Evolutionary conservation across 805 yeast genomes (phyloP).

Genomic region (Wickerhamomyces silvicola): DNA sequence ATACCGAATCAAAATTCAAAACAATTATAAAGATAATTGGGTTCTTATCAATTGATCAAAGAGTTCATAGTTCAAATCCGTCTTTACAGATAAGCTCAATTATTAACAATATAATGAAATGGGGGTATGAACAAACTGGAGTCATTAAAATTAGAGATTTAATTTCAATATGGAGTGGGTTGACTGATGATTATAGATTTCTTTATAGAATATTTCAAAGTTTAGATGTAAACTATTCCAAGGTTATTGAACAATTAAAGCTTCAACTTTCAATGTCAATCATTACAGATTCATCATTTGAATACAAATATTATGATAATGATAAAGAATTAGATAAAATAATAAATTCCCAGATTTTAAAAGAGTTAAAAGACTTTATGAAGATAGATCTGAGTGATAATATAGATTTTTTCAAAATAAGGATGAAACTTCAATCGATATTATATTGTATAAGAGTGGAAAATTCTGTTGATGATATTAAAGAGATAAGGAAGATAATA

Average conservation of each 20-base stretch:
- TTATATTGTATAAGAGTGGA: neutral
- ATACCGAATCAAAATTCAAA: neutral
- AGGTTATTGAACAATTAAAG: conserved; percentile 2
- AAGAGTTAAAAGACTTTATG: too few relatives aligned
- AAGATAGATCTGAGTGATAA: too few relatives aligned
- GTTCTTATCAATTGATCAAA: conserved; percentile 8
- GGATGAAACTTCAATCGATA: neutral
- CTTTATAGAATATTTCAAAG: conserved; percentile 7
- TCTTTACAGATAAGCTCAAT: neutral
- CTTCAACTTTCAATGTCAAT: neutral
- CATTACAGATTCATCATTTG: conserved; percentile 1
- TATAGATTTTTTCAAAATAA: neutral
- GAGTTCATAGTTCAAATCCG: conserved; percentile 1
- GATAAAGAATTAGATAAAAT: neutral
- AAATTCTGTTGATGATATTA: neutral
- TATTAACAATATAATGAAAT: conserved; percentile 1
- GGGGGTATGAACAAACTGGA: conserved; percentile 3
- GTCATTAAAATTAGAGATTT: neutral
- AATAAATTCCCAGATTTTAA: neutral
- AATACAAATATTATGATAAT: neutral
- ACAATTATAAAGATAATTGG: conserved; percentile 4
- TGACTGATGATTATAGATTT: conserved; percentile 1
- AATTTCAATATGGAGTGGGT: conserved; percentile 4
- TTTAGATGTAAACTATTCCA: conserved; percentile 1
- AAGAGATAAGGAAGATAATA: neutral